Percentiles rank a stretch among this genome's conserved stretches.
These are phyloP conservation scores for Megacollybia marginata DNA, from an alignment of 768 basidiomycete genomes.

Conservation along the genomic window DNA sequence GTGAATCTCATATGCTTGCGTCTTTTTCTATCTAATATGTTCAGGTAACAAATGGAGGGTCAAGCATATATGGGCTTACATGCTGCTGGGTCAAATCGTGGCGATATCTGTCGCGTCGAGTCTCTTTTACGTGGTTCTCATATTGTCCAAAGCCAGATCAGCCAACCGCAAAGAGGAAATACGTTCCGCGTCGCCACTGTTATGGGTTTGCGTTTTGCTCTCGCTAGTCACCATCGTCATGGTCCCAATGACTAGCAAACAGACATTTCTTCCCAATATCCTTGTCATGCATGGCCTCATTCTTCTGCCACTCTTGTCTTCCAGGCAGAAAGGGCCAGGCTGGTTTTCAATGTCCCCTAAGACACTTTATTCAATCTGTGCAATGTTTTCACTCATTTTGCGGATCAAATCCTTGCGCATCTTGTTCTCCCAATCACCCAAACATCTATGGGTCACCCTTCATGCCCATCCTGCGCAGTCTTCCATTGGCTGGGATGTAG, in stretches of 20 bases:
- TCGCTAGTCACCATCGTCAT: slow-evolving; percentile 37
- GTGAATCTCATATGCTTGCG: slow-evolving; percentile 23
- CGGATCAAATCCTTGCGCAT: slow-evolving; percentile 25
- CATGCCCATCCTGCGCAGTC: slow-evolving; percentile 53
- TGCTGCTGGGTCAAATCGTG: slow-evolving; percentile 67
- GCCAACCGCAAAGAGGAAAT: neutral
- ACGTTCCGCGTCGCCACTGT: slow-evolving; percentile 12
- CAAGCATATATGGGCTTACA: slow-evolving; percentile 55
- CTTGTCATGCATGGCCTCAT: slow-evolving; percentile 54
- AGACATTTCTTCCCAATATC: slow-evolving; percentile 50
- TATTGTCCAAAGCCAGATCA: slow-evolving; percentile 16
- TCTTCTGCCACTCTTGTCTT: slow-evolving; percentile 37
- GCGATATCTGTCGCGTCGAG: slow-evolving; percentile 62
- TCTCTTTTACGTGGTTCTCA: slow-evolving; percentile 50
- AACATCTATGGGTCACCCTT: slow-evolving; percentile 27
- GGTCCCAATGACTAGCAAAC: slow-evolving; percentile 33
- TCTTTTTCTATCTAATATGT: neutral
- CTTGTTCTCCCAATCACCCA: slow-evolving; percentile 13
- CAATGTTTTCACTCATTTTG: slow-evolving; percentile 22
- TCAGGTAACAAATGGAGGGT: slow-evolving; percentile 32
- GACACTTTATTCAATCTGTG: slow-evolving; percentile 30
- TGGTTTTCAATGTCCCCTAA: slow-evolving; percentile 16
- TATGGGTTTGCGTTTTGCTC: slow-evolving; percentile 37
- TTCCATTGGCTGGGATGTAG: slow-evolving; percentile 57
- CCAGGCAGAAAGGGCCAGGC: neutral